These are phyloP conservation scores for Aeminium ludgeri DNA, from an alignment of 495 filamentous ascomycete species.

Conservation along the genomic window DNA sequence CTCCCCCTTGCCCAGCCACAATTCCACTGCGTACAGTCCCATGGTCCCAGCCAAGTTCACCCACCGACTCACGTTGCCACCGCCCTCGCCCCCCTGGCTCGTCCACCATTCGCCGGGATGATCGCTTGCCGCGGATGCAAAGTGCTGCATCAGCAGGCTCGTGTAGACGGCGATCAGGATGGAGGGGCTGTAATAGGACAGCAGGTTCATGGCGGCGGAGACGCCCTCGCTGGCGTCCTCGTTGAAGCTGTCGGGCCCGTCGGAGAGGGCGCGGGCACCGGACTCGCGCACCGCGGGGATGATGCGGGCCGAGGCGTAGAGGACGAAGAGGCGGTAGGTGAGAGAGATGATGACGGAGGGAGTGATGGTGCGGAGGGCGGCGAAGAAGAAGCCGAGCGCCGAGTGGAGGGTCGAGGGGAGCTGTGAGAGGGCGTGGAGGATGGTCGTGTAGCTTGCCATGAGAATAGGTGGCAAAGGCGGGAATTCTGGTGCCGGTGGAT, in stretches of 20 bases:
- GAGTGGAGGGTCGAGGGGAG: slow-evolving; percentile 73
- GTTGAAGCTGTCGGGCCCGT: slow-evolving; percentile 51
- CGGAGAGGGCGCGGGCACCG: slow-evolving; percentile 58
- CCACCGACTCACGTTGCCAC: slow-evolving; percentile 83
- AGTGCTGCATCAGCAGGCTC: slow-evolving; percentile 91
- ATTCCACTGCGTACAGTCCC: slow-evolving; percentile 72
- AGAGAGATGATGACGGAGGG: slow-evolving; percentile 89
- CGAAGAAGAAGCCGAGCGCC: slow-evolving; percentile 68
- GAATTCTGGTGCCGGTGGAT: slow-evolving; percentile 52
- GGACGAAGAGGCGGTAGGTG: slow-evolving; percentile 77
- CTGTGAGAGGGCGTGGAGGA: slow-evolving; percentile 65
- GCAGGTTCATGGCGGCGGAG: slow-evolving; percentile 55
- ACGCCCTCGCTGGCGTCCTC: slow-evolving; percentile 66
- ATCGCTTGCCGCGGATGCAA: slow-evolving; percentile 50
- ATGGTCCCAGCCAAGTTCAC: slow-evolving; percentile 78
- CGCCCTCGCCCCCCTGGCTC: slow-evolving; percentile 55
- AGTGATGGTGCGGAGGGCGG: slow-evolving; percentile 82
- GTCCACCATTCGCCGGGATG: slow-evolving; percentile 70
- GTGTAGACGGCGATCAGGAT: slow-evolving; percentile 93
- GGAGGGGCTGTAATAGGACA: slow-evolving; percentile 82
- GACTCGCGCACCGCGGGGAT: slow-evolving; percentile 82
- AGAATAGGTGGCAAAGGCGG: slow-evolving; percentile 89
- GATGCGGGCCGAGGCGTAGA: slow-evolving; percentile 90
- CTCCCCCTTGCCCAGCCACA: slow-evolving; percentile 67
- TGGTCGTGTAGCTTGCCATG: slow-evolving; percentile 94